Percentiles rank a stretch among this genome's conserved stretches.
Evolutionary conservation across 2,329 filamentous ascomycete genomes (phyloP).

Genomic region (Fusarium camptoceras): DNA sequence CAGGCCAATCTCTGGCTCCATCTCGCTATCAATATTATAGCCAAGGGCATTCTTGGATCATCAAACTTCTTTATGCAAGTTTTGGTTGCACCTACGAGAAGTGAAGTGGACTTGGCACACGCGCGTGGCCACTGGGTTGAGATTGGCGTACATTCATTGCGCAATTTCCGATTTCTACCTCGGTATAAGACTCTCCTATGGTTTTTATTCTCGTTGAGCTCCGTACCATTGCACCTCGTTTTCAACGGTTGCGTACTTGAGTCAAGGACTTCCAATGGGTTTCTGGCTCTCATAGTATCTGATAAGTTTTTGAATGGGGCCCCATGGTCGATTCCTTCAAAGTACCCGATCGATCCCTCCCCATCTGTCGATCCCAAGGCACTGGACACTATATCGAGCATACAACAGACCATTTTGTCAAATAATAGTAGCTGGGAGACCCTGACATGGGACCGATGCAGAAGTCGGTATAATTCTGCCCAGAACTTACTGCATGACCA

Average conservation of each 20-base stretch:
- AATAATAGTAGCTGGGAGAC: background rate
- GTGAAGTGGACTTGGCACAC: conserved; percentile 45
- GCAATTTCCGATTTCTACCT: conserved; percentile 22
- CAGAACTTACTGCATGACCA: background rate
- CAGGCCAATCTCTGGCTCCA: conserved; percentile 19
- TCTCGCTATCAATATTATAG: conserved; percentile 28
- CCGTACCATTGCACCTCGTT: conserved; percentile 17
- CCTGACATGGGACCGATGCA: background rate
- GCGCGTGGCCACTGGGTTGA: conserved; percentile 28
- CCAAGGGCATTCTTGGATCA: conserved; percentile 49
- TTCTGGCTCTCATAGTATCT: conserved; percentile 6
- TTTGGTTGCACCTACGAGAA: conserved; percentile 49
- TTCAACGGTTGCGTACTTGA: conserved; percentile 21
- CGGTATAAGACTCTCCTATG: conserved; percentile 7
- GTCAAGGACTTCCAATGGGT: conserved; percentile 22
- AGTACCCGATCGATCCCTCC: too few relatives aligned
- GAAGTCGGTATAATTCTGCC: conserved; percentile 13
- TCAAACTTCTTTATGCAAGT: conserved; percentile 55
- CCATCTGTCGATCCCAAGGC: too few relatives aligned
- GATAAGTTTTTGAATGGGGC: background rate
- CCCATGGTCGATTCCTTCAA: background rate
- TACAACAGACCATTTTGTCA: background rate
- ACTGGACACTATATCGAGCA: too few relatives aligned
- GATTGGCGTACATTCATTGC: conserved; percentile 38
- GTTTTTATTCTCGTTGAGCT: conserved; percentile 9